Evolutionary conservation across 2,329 filamentous ascomycete genomes (phyloP).

Genomic region (Corniculantispora saksenae): DNA sequence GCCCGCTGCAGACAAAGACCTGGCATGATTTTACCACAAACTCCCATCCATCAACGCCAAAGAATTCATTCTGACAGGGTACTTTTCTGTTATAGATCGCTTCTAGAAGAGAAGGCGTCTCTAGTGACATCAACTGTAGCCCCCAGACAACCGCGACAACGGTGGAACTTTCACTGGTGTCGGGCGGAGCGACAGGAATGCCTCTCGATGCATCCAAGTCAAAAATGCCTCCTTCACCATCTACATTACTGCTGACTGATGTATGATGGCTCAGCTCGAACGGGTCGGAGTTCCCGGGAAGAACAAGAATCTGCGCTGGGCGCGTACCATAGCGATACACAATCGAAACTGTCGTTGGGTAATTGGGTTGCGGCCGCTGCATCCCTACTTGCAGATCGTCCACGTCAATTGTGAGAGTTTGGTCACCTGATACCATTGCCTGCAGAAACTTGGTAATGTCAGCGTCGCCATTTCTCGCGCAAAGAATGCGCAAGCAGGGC

Average conservation of each 20-base stretch:
- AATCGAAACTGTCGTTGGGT: background rate
- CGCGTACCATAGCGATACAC: background rate
- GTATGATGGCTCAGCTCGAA: background rate
- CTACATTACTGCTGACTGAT: background rate
- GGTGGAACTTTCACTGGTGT: background rate
- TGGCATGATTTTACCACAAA: background rate
- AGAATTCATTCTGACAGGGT: background rate
- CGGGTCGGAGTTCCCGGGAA: background rate
- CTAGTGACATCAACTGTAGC: background rate
- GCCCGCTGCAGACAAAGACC: background rate
- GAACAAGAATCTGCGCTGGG: background rate
- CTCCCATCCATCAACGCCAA: background rate
- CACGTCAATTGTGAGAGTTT: background rate
- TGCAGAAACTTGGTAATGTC: background rate
- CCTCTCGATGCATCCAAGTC: background rate
- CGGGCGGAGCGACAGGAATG: background rate
- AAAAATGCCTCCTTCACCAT: background rate
- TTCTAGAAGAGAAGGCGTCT: background rate
- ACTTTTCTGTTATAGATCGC: background rate
- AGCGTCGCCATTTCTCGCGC: background rate
- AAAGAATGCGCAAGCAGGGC: background rate
- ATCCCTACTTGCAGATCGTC: too few relatives aligned
- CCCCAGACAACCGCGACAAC: background rate
- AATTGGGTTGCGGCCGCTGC: background rate
- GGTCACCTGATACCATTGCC: background rate